Conservation (phyloP, 192 early-diverging fungal species). For the Coemansia reversa region DNA sequence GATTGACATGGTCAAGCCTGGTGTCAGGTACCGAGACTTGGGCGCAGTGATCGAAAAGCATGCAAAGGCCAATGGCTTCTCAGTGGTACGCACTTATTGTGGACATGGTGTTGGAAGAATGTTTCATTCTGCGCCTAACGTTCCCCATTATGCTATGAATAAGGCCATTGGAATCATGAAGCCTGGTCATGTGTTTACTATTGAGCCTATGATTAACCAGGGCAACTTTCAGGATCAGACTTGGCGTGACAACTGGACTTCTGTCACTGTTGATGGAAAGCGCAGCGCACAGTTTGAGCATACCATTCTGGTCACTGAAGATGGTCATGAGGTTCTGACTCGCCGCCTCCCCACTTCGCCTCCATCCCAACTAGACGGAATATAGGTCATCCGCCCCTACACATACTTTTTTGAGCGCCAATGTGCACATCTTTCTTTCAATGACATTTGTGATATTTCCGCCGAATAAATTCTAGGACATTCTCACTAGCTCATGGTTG, state of each 20-base stretch:
- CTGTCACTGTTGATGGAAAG: constrained; percentile 88
- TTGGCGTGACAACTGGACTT: constrained; percentile 86
- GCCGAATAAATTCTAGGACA: too few species aligned
- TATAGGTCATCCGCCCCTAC: constrained; percentile 5
- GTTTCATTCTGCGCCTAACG: constrained; percentile 89
- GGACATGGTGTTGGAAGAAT: constrained; percentile 87
- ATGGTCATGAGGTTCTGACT: constrained; percentile 84
- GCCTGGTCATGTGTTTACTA: constrained; percentile 93
- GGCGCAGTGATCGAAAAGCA: constrained; percentile 86
- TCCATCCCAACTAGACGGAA: constrained; percentile 20
- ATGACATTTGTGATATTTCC: too few species aligned
- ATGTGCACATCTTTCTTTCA: neutral
- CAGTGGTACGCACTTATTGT: constrained; percentile 88
- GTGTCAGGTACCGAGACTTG: constrained; percentile 87
- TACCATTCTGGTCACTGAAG: constrained; percentile 89
- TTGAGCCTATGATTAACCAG: constrained; percentile 99
- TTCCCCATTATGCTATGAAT: constrained; percentile 95
- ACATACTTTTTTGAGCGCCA: neutral
- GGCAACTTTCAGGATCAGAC: constrained; percentile 69
- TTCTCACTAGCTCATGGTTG: too few species aligned
- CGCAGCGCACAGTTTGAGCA: constrained; percentile 98
- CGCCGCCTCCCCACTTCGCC: constrained; percentile 41
- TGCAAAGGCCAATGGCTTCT: constrained; percentile 82
- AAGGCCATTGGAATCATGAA: constrained; percentile 96
- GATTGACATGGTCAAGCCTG: constrained; percentile 90